Conservation (phyloP, 345 rosid genomes). For the Adansonia digitata region DNA sequence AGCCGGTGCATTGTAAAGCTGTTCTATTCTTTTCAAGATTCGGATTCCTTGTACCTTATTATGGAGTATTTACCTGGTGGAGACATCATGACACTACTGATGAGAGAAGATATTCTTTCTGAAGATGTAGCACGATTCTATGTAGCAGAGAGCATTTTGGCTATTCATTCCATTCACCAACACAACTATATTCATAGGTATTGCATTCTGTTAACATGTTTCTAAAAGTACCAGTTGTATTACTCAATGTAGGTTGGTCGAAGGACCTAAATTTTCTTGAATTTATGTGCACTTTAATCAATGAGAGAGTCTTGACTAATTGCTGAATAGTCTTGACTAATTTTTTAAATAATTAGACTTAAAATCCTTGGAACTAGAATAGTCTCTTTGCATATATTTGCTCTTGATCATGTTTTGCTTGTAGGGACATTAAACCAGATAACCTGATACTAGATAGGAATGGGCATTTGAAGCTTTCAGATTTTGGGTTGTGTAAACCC, state of each 20-base stretch:
- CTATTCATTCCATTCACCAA: slow-evolving; percentile 83
- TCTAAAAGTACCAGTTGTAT: not conserved
- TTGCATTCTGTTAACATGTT: not conserved
- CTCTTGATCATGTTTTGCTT: slow-evolving; percentile 23
- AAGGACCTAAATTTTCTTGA: not conserved
- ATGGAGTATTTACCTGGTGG: slow-evolving; percentile 99
- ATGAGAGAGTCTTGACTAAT: not conserved
- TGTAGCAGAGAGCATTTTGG: slow-evolving; percentile 81
- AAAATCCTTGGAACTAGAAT: not conserved
- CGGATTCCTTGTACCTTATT: slow-evolving; percentile 84
- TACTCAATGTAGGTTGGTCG: too few relatives aligned
- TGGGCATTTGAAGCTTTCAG: slow-evolving; percentile 97
- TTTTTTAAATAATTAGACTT: too few relatives aligned
- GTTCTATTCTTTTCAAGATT: slow-evolving; percentile 95
- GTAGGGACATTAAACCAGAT: slow-evolving; percentile 96
- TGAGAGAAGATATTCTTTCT: slow-evolving; percentile 94
- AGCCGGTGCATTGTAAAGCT: slow-evolving; percentile 89
- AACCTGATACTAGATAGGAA: slow-evolving; percentile 85
- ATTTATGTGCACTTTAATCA: not conserved
- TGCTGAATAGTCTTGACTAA: too few relatives aligned
- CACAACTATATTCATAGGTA: slow-evolving; percentile 84
- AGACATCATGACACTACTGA: slow-evolving; percentile 94
- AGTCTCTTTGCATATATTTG: slow-evolving; percentile 12
- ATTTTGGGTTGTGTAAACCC: slow-evolving; percentile 99
- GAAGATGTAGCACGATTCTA: slow-evolving; percentile 93